A percentile compares a stretch with the other conserved stretches of the same genome.
Conservation (phyloP, 1,284 basidiomycete species). For the Mycosarcoma maydis region DNA sequence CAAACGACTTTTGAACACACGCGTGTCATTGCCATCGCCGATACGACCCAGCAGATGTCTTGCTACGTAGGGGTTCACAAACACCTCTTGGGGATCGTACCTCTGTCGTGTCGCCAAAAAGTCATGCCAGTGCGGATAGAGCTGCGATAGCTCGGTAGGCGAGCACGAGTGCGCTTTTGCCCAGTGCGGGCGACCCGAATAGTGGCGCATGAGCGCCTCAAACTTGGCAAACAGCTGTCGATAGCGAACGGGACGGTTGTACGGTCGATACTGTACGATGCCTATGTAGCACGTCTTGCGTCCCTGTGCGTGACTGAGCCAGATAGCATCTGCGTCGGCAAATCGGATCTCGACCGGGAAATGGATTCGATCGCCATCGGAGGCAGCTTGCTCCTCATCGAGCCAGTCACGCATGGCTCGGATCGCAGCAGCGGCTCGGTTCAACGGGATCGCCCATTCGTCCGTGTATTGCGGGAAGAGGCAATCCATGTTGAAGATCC, state of each 20-base stretch:
- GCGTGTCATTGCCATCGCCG: constrained; percentile 40
- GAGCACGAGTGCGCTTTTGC: constrained; percentile 87
- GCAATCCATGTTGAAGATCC: constrained; percentile 67
- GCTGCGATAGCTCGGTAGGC: constrained; percentile 74
- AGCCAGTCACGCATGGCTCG: constrained; percentile 81
- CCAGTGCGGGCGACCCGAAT: constrained; percentile 93
- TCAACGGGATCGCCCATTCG: constrained; percentile 89
- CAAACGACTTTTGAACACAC: constrained; percentile 52
- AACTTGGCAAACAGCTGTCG: constrained; percentile 81
- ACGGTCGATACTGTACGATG: constrained; percentile 94
- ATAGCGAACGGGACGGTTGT: constrained; percentile 87
- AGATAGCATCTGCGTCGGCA: constrained; percentile 87
- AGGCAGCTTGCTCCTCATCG: constrained; percentile 73
- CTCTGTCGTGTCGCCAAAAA: constrained; percentile 77
- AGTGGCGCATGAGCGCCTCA: constrained; percentile 77
- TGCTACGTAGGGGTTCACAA: constrained; percentile 72
- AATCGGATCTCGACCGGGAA: constrained; percentile 95
- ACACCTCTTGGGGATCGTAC: constrained; percentile 82
- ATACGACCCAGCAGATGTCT: constrained; percentile 70
- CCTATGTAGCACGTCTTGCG: constrained; percentile 90
- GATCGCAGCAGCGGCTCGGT: constrained; percentile 73
- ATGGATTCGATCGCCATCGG: constrained; percentile 82
- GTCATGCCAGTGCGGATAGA: constrained; percentile 86
- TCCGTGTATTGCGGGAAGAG: constrained; percentile 65
- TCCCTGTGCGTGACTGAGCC: constrained; percentile 86